Evolutionary conservation across 2,329 filamentous ascomycete species (phyloP), one percentile per base, ranked within the genome.

Genomic region (Colletotrichum musae): DNA sequence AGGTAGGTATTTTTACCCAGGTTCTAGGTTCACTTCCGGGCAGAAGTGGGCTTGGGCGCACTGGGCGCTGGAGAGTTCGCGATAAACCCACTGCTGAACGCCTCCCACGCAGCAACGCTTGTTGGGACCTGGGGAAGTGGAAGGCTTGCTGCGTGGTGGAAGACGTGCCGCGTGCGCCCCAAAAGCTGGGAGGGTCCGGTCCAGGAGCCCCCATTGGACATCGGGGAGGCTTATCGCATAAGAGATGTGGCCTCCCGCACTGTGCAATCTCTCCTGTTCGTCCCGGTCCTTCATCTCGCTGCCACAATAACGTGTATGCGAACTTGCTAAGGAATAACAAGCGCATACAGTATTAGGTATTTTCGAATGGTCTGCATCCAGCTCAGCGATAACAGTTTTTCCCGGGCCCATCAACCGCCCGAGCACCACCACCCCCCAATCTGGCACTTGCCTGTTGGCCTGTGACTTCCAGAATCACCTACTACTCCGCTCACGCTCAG

Each of bases 331-430:
- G 54, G 10, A 7, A 39, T 13, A 32, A n/a, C 47, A 15, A 26
- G 9, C 53, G 10, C 18, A 21, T 32, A 71, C 70, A 61, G 70
- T 71, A 57, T 28, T 26, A 36, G 7, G 32, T 36, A 9, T 36
- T 36, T 10, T 36, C 32, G 16, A 56, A 13, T 32, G 43, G 24
- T 16, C 21, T 39, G 28, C 24, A 50, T 51, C 59, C 59, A 63
- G 32, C 32, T n/a, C 32, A 58, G 58, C 64, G 70, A 72, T 72
- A 71, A 71, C 70, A 72, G 64, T 72, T 71, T 72, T 70, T 68
- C 65, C 70, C 54, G 53, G 54, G 62, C 47, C 66, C 56, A 59
- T 66, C 69, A 70, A 60, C 36, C 54, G 24, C 56, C 65, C 32
- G 32, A 10, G 10, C 32, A 36, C 32, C 32, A 10, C 32, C 32